Conservation (phyloP, 208 protist species). For the Crithidia mellificae region DNA sequence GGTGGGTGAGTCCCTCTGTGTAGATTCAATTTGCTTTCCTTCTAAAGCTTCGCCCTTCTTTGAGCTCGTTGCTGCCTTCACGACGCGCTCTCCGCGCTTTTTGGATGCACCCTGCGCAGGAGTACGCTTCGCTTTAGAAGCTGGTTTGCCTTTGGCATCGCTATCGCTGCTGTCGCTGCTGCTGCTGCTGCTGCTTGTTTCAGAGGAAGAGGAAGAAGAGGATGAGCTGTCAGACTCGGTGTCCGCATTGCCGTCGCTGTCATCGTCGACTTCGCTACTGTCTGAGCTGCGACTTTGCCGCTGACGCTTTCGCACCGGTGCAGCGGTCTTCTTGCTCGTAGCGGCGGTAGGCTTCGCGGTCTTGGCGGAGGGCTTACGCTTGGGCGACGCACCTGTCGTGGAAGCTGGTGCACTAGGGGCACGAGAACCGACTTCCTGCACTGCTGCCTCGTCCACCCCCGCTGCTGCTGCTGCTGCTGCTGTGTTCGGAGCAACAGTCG, state of each 20-base stretch:
- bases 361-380: background rate
- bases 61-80: no score
- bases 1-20: background rate
- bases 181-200: conserved; percentile 14
- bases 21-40: background rate
- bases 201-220: conserved; percentile 2
- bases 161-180: conserved; percentile 10
- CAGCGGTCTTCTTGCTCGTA: background rate
- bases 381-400: background rate
- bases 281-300: background rate
- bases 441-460: background rate
- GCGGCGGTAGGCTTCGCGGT: background rate
- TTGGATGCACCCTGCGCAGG: no score
- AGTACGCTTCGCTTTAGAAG: no score
- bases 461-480: background rate
- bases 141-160: no score
- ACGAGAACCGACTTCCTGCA: background rate
- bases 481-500: no score
- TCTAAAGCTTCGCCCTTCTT: no score
- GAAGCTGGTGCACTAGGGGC: no score
- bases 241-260: background rate
- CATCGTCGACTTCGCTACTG: background rate
- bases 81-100: no score
- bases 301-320: background rate
- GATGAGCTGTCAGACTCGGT: background rate